phyloP scores from a whole-genome alignment of 2,329 filamentous ascomycete species.

The Hypoxylon sp. region DNA sequence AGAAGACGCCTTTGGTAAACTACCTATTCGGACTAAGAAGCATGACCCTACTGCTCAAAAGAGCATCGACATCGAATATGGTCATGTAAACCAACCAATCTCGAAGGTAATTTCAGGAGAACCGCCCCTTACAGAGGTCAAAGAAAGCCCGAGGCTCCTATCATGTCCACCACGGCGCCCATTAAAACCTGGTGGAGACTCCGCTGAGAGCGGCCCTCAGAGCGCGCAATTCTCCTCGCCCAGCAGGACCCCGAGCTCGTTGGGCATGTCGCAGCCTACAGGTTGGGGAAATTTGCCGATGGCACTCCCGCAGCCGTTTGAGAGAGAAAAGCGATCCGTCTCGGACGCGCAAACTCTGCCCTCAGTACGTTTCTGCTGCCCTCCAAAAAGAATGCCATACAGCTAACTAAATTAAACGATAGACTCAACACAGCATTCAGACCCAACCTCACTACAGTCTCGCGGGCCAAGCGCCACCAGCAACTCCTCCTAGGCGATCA shows the following conservation, averaged over 20 bases:
- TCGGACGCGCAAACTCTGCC: constrained; percentile 50
- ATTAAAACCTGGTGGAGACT: constrained; percentile 30
- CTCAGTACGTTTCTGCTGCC: constrained; percentile 44
- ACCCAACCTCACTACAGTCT: constrained; percentile 21
- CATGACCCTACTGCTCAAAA: constrained; percentile 14
- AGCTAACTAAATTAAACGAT: constrained; percentile 11
- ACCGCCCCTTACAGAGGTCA: constrained; percentile 14
- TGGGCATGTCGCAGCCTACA: constrained; percentile 25
- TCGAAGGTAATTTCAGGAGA: constrained; percentile 27
- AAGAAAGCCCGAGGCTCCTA: constrained; percentile 38
- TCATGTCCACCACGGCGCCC: constrained; percentile 36
- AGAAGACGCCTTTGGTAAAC: constrained; percentile 43
- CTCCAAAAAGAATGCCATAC: constrained; percentile 9
- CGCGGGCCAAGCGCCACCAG: constrained; percentile 37
- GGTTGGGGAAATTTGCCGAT: constrained; percentile 39
- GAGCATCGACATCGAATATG: constrained; percentile 29
- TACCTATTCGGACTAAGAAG: constrained; percentile 39
- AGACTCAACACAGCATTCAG: constrained; percentile 33
- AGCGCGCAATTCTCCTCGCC: constrained; percentile 39
- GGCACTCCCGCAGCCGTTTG: constrained; percentile 51
- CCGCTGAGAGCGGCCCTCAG: constrained; percentile 34
- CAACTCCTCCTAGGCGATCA: constrained; percentile 47
- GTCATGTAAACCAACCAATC: constrained; percentile 24
- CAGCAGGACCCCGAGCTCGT: constrained; percentile 39
- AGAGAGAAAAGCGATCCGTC: constrained; percentile 45